These are phyloP conservation scores for Lipomyces starkeyi DNA, from an alignment of 805 yeast species.

Conservation along the genomic window DNA sequence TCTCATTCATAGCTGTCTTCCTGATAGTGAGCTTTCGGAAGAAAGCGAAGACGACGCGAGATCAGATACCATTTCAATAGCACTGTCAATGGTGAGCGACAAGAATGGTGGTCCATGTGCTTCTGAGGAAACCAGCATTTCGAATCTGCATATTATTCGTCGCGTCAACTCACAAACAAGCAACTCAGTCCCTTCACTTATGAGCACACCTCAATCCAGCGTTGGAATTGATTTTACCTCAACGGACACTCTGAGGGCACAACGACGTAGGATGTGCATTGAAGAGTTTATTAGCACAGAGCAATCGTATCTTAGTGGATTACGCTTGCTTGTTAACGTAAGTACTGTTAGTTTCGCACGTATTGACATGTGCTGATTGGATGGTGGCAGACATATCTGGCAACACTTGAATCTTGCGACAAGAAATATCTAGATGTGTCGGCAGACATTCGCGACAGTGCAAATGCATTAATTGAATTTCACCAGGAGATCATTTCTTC, in stretches of 20 bases:
- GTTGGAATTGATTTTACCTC: background rate
- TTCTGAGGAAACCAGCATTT: conserved; percentile 12
- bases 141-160: conserved; percentile 21
- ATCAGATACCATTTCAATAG: conserved; percentile 4
- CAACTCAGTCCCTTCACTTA: conserved; percentile 22
- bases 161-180: conserved; percentile 29
- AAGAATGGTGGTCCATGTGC: background rate
- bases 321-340: conserved; percentile 32
- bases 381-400: conserved; percentile 16
- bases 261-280: conserved; percentile 29
- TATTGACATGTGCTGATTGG: background rate
- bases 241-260: conserved; percentile 15
- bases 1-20: background rate
- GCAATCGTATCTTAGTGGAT: conserved; percentile 29
- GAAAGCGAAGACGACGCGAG: conserved; percentile 3
- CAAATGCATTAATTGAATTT: conserved; percentile 23
- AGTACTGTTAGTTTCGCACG: background rate
- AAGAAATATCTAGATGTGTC: conserved; percentile 11
- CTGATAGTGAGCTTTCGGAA: background rate
- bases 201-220: conserved; percentile 8
- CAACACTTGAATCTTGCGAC: conserved; percentile 30
- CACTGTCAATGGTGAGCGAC: background rate
- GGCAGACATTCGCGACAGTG: conserved; percentile 28
- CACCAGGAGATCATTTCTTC: conserved; percentile 27
- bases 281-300: conserved; percentile 36